Percentiles rank a stretch among this genome's conserved stretches.
Evolutionary conservation across 208 protist genomes (phyloP).

Genomic region (Leishmania mexicana): DNA sequence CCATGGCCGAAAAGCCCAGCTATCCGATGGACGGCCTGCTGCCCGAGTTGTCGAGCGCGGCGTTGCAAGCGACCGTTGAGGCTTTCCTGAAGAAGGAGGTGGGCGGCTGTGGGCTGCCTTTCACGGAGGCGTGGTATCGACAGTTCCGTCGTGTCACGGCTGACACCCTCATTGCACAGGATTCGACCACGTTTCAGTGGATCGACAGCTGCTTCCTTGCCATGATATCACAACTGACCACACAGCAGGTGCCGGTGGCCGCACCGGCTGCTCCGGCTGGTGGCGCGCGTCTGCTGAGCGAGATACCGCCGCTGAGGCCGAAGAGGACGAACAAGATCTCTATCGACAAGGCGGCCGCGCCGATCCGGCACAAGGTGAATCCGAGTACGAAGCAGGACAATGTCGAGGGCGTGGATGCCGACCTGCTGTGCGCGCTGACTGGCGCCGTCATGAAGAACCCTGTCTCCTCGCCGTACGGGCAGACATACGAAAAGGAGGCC

Average conservation of each 20-base stretch:
- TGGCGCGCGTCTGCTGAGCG: constrained; percentile 46
- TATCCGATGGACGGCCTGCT: constrained; percentile 51
- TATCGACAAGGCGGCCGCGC: constrained; percentile 68
- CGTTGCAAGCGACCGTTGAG: constrained; percentile 50
- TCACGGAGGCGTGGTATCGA: constrained; percentile 84
- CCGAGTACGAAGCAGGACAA: constrained; percentile 45
- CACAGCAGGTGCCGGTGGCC: constrained; percentile 28
- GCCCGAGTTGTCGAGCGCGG: constrained; percentile 60
- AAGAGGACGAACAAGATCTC: constrained; percentile 67
- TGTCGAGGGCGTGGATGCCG: constrained; percentile 58
- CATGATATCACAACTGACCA: constrained; percentile 45
- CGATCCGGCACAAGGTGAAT: constrained; percentile 53
- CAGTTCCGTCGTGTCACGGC: constrained; percentile 70
- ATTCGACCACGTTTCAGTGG: constrained; percentile 65
- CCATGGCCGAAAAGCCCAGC: constrained; percentile 55
- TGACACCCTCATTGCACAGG: constrained; percentile 68
- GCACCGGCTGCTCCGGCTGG: constrained; percentile 22
- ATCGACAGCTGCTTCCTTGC: constrained; percentile 64
- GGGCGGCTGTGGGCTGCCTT: constrained; percentile 55
- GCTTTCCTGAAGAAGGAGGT: constrained; percentile 79
- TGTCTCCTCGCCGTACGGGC: constrained; percentile 88
- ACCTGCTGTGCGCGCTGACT: constrained; percentile 84
- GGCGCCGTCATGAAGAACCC: constrained; percentile 92
- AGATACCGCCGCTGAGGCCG: constrained; percentile 65
- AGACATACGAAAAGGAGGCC: constrained; percentile 87